Conservation (phyloP, 441 rosid species). For the Iberis amara region DNA sequence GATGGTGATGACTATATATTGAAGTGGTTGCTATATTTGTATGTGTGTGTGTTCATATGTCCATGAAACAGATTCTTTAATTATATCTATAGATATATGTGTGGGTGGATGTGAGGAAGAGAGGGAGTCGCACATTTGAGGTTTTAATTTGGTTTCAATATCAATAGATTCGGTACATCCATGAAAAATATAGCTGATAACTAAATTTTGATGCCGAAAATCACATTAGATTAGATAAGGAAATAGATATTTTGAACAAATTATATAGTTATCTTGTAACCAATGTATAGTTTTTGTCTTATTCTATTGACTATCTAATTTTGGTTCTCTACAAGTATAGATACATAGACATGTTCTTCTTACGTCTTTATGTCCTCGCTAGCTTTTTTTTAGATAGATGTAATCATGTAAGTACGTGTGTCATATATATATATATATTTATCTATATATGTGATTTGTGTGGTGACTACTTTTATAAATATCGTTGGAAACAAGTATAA, state of each 20-base stretch:
- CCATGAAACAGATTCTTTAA: too few species aligned
- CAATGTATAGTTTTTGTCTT: slow-evolving; percentile 1
- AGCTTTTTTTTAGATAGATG: slow-evolving; percentile 23
- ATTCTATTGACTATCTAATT: slow-evolving; percentile 22
- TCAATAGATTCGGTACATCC: too few species aligned
- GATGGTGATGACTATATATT: too few species aligned
- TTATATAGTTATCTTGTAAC: not conserved
- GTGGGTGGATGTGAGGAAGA: too few species aligned
- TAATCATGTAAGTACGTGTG: slow-evolving; percentile 12
- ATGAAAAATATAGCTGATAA: too few species aligned
- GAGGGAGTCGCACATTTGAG: too few species aligned
- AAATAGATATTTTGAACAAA: slow-evolving; percentile 25
- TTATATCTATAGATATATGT: too few species aligned
- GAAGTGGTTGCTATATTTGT: too few species aligned
- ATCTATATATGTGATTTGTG: slow-evolving; percentile 8
- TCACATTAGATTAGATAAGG: not conserved
- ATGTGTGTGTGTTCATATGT: too few species aligned
- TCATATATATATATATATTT: not conserved
- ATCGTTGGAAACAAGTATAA: slow-evolving; percentile 18
- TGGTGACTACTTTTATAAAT: slow-evolving; percentile 1
- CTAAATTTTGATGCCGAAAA: too few species aligned
- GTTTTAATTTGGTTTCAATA: too few species aligned
- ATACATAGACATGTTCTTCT: slow-evolving; percentile 21
- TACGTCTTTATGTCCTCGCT: slow-evolving; percentile 20
- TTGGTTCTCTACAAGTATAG: slow-evolving; percentile 20